These are phyloP conservation scores for Phytophthora melonis DNA, from an alignment of 352 stramenopile genomes.

Conservation along the genomic window DNA sequence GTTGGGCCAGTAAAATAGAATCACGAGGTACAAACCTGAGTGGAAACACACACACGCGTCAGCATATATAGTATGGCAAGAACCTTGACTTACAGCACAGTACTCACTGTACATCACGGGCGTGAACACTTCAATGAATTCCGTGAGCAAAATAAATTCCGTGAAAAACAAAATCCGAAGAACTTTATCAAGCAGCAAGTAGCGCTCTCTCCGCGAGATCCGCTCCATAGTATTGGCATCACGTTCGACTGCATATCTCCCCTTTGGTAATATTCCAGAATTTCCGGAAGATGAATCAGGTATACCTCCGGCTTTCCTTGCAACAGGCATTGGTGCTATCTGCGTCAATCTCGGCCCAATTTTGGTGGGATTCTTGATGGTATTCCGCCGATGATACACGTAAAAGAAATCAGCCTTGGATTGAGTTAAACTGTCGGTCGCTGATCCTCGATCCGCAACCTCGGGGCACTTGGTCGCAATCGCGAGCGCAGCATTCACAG, in stretches of 20 bases:
- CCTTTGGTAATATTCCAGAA: not conserved
- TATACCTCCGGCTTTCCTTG: not conserved
- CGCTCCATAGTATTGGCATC: not conserved
- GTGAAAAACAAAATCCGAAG: conserved; percentile 42
- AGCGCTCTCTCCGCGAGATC: conserved; percentile 6
- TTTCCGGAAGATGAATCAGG: not conserved
- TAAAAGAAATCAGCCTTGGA: conserved; percentile 16
- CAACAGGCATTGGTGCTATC: conserved; percentile 2
- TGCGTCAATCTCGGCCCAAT: not conserved
- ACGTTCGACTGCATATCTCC: not conserved
- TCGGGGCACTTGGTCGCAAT: conserved; percentile 19
- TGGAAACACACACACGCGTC: not conserved
- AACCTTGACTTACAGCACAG: not conserved
- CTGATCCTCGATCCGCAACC: not conserved
- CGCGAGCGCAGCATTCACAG: conserved; percentile 7
- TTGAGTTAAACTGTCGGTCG: not conserved
- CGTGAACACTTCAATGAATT: conserved; percentile 47
- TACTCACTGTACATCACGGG: conserved; percentile 41
- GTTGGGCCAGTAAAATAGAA: conserved; percentile 41
- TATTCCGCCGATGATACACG: conserved; percentile 1
- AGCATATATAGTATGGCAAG: not conserved
- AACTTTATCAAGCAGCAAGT: conserved; percentile 21
- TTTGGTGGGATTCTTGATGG: not conserved
- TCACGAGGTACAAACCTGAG: conserved; percentile 33
- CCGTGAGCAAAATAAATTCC: conserved; percentile 42